These are phyloP conservation scores for Pleurostoma richardsiae DNA, from an alignment of 2,329 filamentous ascomycete species.

Conservation along the genomic window DNA sequence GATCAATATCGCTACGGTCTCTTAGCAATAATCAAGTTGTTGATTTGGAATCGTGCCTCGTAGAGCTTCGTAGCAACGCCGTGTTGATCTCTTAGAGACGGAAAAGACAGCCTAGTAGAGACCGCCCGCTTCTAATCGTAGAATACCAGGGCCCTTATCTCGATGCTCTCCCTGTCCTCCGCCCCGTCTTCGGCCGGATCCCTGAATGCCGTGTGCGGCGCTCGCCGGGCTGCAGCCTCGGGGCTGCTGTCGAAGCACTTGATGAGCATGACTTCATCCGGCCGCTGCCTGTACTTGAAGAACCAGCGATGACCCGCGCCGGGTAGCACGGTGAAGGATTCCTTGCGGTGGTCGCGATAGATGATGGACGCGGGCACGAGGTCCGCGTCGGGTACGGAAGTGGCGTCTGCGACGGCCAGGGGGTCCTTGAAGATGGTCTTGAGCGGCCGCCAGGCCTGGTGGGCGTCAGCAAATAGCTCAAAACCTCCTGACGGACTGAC, in stretches of 20 bases:
- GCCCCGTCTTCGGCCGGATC: slow-evolving; percentile 31
- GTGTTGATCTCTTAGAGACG: no score
- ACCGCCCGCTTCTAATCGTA: slow-evolving; percentile 23
- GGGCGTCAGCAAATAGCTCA: not conserved
- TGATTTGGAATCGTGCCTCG: no score
- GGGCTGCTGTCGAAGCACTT: slow-evolving; percentile 54
- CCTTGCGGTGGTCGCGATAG: slow-evolving; percentile 17
- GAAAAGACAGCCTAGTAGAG: no score
- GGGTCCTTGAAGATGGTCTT: slow-evolving; percentile 38
- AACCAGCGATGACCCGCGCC: slow-evolving; percentile 31
- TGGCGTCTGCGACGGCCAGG: slow-evolving; percentile 31
- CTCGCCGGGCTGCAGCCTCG: slow-evolving; percentile 17
- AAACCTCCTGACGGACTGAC: not conserved
- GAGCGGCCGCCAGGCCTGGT: slow-evolving; percentile 40
- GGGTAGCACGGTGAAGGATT: slow-evolving; percentile 5
- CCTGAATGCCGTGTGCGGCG: slow-evolving; percentile 17
- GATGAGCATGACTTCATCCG: slow-evolving; percentile 51
- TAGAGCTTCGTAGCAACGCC: no score
- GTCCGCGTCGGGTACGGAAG: slow-evolving; percentile 29
- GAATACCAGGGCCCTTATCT: slow-evolving; percentile 17
- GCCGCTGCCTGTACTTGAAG: slow-evolving; percentile 44
- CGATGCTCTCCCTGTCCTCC: slow-evolving; percentile 39
- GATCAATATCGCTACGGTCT: no score
- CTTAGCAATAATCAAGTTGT: no score
- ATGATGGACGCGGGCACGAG: slow-evolving; percentile 29